These are phyloP conservation scores for Dimargaris cristalligena DNA, from an alignment of 192 early-diverging fungal genomes.

Conservation along the genomic window DNA sequence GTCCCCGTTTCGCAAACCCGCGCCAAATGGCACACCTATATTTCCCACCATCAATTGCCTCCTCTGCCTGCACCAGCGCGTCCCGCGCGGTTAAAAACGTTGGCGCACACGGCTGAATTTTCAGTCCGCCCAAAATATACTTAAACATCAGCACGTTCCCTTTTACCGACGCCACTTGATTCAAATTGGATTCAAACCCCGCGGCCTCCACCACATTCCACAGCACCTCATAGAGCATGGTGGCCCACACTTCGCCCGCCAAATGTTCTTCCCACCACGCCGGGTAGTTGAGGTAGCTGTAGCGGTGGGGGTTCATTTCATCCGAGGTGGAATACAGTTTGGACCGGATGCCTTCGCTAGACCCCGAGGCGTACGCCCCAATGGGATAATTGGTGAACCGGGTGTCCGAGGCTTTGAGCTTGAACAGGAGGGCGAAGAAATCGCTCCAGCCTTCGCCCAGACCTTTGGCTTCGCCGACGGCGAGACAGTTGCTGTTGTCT, in stretches of 20 bases:
- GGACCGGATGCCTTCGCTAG: conserved; percentile 29
- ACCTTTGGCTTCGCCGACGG: conserved; percentile 31
- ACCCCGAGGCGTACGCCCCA: too few relatives aligned
- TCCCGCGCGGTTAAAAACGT: conserved; percentile 54
- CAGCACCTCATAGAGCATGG: conserved; percentile 34
- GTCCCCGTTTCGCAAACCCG: conserved; percentile 77
- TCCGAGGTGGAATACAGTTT: conserved; percentile 39
- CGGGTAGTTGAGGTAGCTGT: conserved; percentile 21
- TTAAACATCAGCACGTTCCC: conserved; percentile 41
- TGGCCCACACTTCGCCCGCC: conserved; percentile 31
- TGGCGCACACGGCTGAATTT: conserved; percentile 59
- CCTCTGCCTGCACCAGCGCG: conserved; percentile 50
- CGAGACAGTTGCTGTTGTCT: conserved; percentile 37
- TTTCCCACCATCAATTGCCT: conserved; percentile 38
- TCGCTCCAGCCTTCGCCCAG: conserved; percentile 55
- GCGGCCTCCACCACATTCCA: conserved; percentile 28
- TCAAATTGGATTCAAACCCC: conserved; percentile 21
- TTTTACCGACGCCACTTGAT: conserved; percentile 11
- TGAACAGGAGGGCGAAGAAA: conserved; percentile 23
- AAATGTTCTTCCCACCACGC: conserved; percentile 23
- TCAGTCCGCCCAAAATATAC: conserved; percentile 57
- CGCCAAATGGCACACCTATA: conserved; percentile 55
- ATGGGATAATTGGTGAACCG: too few relatives aligned
- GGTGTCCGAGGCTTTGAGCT: too few relatives aligned
- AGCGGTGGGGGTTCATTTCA: conserved; percentile 24